Evolutionary conservation across 371 early-diverging fungal genomes (phyloP), one percentile per base, ranked within the genome.

Genomic region (Apophysomyces elegans): DNA sequence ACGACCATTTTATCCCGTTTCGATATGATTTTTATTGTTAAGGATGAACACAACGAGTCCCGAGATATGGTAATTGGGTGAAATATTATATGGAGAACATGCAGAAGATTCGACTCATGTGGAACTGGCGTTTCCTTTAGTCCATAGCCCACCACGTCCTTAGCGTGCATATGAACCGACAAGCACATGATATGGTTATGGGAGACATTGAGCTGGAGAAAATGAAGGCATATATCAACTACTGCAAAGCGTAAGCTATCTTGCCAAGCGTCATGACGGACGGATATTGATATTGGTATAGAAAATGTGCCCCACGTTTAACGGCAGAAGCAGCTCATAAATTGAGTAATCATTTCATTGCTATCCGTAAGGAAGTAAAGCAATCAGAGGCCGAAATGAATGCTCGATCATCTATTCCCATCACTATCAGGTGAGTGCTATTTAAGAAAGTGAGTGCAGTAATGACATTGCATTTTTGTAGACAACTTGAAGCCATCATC

Each of bases 401-500:
- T 35, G 86, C 86, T 61, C 86, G 95, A 68, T 91, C 94, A 2
- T 86, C 95, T 37, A 97, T 99, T 63, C 99, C 99, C 4, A 99
- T 99, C 71, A 99, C 99, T 6, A 91, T 99, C 67, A 90, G 93
- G 86, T 84, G 68, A 18, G 62, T 26, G 32, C 2, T 26, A 26
- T 26, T 26, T 26, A 26, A 26, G 32, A 26, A 26, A 26, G 2
- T 26, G 32, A 26, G 2, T 26, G 32, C 32, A 26, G 32, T 26
- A 26, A 26, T 26, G 32, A 26, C 32, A 26, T 26, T 11, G 13
- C 3, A 45, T 44, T 47, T 12, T 47, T 45, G 36, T 61, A 86
- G 97, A 78, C 99, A 99, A 83, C 83, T 99, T 64, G 99, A 99
- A 81, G 99, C 99, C 61, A 96, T 99, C 69, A 92, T 99, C 57